Conservation (phyloP, 2,329 filamentous ascomycete genomes). For the Aspergillus hiratsukae region DNA sequence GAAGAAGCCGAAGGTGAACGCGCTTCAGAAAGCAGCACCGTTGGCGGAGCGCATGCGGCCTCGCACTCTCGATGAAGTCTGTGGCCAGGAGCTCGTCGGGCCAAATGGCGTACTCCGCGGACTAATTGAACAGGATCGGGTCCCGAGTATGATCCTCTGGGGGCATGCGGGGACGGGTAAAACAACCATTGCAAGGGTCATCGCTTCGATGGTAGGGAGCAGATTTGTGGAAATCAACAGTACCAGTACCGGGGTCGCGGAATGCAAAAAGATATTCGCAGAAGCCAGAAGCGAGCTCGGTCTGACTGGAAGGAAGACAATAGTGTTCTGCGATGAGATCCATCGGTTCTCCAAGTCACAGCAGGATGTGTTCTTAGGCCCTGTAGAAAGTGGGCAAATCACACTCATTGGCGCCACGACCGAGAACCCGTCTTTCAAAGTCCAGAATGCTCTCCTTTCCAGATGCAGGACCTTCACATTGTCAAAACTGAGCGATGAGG, state of each 20-base stretch:
- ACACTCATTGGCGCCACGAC: constrained; percentile 94
- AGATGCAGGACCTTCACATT: constrained; percentile 89
- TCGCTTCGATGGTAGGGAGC: constrained; percentile 74
- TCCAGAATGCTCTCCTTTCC: constrained; percentile 80
- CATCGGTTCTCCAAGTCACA: constrained; percentile 87
- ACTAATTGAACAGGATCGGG: constrained; percentile 76
- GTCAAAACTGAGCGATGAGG: constrained; percentile 64
- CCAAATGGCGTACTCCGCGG: constrained; percentile 76
- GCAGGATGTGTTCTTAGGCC: constrained; percentile 90
- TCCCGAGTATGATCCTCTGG: constrained; percentile 95
- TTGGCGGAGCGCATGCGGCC: constrained; percentile 94
- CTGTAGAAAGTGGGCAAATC: constrained; percentile 85
- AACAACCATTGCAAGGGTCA: constrained; percentile 77
- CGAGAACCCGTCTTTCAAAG: constrained; percentile 93
- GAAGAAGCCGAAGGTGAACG: constrained; percentile 64
- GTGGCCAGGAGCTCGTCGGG: constrained; percentile 87
- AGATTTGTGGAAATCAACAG: constrained; percentile 96
- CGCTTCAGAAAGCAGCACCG: constrained; percentile 67
- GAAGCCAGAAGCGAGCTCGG: constrained; percentile 76
- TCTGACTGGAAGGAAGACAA: constrained; percentile 83
- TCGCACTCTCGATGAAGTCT: constrained; percentile 75
- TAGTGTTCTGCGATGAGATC: constrained; percentile 97
- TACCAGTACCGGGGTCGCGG: constrained; percentile 78
- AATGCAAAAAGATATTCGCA: constrained; percentile 86
- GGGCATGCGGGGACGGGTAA: constrained; percentile 48